These are phyloP conservation scores for Aspergillus sclerotiicarbonarius DNA, from an alignment of 495 filamentous ascomycete genomes.

Conservation along the genomic window DNA sequence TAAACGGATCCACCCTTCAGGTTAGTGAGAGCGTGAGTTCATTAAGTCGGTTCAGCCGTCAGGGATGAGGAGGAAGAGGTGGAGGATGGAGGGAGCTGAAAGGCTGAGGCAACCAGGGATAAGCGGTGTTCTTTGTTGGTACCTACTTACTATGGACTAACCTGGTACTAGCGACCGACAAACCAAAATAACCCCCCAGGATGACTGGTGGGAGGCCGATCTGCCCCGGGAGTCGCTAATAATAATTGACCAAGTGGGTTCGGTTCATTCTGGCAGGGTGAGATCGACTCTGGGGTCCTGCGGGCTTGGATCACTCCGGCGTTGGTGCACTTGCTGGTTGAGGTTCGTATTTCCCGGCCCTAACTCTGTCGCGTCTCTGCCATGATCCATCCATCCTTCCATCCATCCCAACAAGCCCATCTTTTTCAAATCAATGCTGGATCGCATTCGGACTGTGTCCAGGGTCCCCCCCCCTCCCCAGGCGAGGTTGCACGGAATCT, in stretches of 20 bases:
- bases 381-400: not conserved
- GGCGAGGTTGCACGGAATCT: conserved; percentile 1
- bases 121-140: conserved; percentile 1
- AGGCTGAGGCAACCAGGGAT: not conserved
- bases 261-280: not conserved
- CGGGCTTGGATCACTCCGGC: not conserved
- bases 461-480: no score
- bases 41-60: no score
- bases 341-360: not conserved
- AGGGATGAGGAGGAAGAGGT: no score
- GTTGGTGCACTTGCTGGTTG: not conserved
- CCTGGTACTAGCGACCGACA: not conserved
- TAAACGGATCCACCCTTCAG: no score
- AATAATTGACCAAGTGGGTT: not conserved
- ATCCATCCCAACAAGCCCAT: no score
- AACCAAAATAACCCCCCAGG: not conserved
- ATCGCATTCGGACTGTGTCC: not conserved
- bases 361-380: not conserved
- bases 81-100: not conserved
- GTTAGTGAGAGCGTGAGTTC: no score
- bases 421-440: not conserved
- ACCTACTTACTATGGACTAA: no score
- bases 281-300: not conserved
- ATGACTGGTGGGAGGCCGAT: not conserved
- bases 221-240: not conserved